phyloP scores from a whole-genome alignment of 208 protist species.

The Crithidia sp. region DNA sequence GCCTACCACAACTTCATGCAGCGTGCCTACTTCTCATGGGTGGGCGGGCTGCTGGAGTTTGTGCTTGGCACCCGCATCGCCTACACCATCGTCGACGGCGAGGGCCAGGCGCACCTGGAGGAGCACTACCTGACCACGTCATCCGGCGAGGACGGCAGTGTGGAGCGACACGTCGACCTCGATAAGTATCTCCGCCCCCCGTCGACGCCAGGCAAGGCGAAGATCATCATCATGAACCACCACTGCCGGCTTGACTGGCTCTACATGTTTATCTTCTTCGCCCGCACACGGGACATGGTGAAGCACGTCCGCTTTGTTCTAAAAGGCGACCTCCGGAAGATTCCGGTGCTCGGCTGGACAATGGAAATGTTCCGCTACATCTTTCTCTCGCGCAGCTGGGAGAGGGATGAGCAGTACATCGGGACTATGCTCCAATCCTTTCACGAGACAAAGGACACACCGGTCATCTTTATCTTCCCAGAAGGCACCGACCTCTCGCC shows the following conservation, averaged over 20 bases:
- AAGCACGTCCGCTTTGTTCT: conserved; percentile 68
- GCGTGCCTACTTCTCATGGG: conserved; percentile 48
- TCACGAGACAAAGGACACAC: conserved; percentile 36
- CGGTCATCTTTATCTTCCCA: conserved; percentile 79
- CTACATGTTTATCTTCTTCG: conserved; percentile 54
- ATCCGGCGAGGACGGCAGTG: conserved; percentile 5
- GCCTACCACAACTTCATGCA: conserved; percentile 40
- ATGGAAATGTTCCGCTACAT: conserved; percentile 87
- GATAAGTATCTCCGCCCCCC: conserved; percentile 37
- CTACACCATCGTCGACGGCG: conserved; percentile 71
- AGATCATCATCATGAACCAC: conserved; percentile 90
- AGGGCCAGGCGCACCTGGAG: conserved; percentile 46
- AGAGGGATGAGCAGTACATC: conserved; percentile 71
- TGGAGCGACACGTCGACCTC: conserved; percentile 26
- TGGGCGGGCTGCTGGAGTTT: conserved; percentile 57
- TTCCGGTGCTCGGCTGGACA: conserved; percentile 75
- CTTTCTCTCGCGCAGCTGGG: conserved; percentile 85
- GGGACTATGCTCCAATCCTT: conserved; percentile 60
- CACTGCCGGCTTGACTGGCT: conserved; percentile 83
- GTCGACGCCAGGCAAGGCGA: conserved; percentile 63
- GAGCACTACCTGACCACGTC: conserved; percentile 19
- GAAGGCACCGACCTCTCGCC: conserved; percentile 87
- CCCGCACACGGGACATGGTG: conserved; percentile 33
- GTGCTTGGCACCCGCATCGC: conserved; percentile 55
- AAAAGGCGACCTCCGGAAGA: conserved; percentile 53